phyloP scores from a whole-genome alignment of 129 eudicot species.

The Saussurea involucrata region DNA sequence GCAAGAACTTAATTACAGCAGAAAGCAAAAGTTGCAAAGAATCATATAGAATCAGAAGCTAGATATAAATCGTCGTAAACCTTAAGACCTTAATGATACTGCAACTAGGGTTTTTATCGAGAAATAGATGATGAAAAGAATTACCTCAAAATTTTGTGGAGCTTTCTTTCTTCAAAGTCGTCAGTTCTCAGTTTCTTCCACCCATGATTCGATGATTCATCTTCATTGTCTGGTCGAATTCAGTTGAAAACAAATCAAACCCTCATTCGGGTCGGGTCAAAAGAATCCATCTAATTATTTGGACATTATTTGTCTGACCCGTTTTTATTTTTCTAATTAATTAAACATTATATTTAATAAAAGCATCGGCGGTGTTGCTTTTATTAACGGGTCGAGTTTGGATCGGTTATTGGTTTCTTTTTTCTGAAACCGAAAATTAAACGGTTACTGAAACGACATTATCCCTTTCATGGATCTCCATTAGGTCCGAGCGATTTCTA shows the following conservation, averaged over 20 bases:
- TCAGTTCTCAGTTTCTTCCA: conserved; percentile 6
- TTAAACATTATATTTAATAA: no score
- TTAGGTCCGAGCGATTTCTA: no score
- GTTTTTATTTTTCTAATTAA: no score
- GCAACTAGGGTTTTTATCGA: neutral
- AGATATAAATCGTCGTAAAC: neutral
- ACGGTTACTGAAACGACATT: no score
- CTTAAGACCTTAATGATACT: neutral
- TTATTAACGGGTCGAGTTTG: no score
- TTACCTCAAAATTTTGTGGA: neutral
- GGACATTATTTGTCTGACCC: no score
- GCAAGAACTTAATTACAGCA: neutral
- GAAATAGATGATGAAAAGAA: neutral
- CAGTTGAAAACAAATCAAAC: neutral
- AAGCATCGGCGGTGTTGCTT: no score
- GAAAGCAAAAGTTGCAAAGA: neutral
- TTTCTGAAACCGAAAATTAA: no score
- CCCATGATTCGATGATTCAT: neutral
- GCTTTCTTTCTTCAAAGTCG: neutral
- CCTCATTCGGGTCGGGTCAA: neutral
- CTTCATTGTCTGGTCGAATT: neutral
- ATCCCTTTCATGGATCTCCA: no score
- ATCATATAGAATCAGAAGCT: neutral
- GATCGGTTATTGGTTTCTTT: no score
- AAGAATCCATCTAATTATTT: neutral